A percentile compares a stretch with the other conserved stretches of the same genome.
These are phyloP conservation scores for Pleurotus ostreatus DNA, from an alignment of 768 basidiomycete genomes.

Conservation along the genomic window DNA sequence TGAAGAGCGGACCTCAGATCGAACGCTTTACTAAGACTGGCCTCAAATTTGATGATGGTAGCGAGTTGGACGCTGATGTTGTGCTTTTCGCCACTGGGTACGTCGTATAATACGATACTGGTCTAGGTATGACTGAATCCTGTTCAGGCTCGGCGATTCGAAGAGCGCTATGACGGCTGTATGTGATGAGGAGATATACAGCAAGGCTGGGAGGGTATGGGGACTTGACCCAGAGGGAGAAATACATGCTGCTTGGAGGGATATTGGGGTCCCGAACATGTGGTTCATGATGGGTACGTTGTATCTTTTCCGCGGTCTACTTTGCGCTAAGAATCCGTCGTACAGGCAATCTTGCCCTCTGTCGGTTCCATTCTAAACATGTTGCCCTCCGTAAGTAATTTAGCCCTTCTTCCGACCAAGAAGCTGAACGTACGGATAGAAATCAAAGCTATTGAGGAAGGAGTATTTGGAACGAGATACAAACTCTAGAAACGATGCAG, in stretches of 20 bases:
- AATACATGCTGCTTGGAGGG: conserved; percentile 43
- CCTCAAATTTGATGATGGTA: conserved; percentile 46
- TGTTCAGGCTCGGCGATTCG: conserved; percentile 41
- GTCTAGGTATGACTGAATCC: not conserved
- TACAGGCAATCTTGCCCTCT: conserved; percentile 53
- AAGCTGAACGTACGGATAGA: conserved; percentile 33
- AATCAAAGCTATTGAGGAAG: conserved; percentile 65
- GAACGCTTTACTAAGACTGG: conserved; percentile 38
- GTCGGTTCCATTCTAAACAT: conserved; percentile 66
- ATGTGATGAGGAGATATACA: conserved; percentile 42
- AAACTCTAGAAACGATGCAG: not conserved
- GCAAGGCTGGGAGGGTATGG: conserved; percentile 49
- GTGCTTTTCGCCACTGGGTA: conserved; percentile 60
- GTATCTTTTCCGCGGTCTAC: not conserved
- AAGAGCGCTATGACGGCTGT: conserved; percentile 34
- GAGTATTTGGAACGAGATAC: conserved; percentile 32
- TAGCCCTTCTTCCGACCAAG: not conserved
- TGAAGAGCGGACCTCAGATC: conserved; percentile 58
- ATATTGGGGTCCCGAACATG: conserved; percentile 46
- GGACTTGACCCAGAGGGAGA: conserved; percentile 66
- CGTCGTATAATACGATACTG: conserved; percentile 5
- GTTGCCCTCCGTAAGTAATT: conserved; percentile 57
- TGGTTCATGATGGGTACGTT: conserved; percentile 58
- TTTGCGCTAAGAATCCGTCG: not conserved
- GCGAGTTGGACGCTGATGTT: conserved; percentile 46